Conservation (phyloP, 1,139 yeast species). For the Meyerozyma athensensis region DNA sequence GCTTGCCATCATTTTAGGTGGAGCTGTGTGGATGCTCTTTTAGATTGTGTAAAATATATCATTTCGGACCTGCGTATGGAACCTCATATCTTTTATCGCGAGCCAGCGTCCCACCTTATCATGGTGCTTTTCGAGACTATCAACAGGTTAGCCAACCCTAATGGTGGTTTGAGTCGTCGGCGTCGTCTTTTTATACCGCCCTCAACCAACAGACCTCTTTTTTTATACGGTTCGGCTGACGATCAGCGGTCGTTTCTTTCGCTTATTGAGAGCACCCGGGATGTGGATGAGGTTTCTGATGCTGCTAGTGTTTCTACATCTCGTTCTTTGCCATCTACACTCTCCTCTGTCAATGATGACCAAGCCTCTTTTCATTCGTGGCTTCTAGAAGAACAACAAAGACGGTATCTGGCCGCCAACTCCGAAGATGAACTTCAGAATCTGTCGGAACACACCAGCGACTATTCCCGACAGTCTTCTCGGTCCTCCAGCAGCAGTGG, state of each 20-base stretch:
- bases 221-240: conserved; percentile 54
- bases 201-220: conserved; percentile 62
- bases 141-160: conserved; percentile 40
- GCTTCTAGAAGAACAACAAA: conserved; percentile 64
- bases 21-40: conserved; percentile 70
- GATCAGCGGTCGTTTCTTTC: conserved; percentile 65
- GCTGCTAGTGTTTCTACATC: conserved; percentile 51
- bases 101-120: background rate
- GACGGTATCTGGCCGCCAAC: conserved; percentile 43
- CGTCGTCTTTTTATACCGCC: conserved; percentile 62
- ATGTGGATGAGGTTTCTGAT: conserved; percentile 38
- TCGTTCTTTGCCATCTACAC: conserved; percentile 61
- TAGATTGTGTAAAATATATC: conserved; percentile 14
- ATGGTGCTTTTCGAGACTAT: conserved; percentile 43
- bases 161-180: conserved; percentile 33
- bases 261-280: conserved; percentile 37
- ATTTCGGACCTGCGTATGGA: background rate
- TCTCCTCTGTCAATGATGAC: conserved; percentile 47
- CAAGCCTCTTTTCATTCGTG: conserved; percentile 53
- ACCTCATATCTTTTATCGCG: background rate
- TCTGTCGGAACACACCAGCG: conserved; percentile 7
- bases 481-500: conserved; percentile 11
- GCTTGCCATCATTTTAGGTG: conserved; percentile 58
- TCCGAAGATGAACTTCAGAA: conserved; percentile 12
- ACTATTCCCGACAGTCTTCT: conserved; percentile 8